phyloP scores from a whole-genome alignment of 179 eudicot species.

The Drosera spatulata region DNA sequence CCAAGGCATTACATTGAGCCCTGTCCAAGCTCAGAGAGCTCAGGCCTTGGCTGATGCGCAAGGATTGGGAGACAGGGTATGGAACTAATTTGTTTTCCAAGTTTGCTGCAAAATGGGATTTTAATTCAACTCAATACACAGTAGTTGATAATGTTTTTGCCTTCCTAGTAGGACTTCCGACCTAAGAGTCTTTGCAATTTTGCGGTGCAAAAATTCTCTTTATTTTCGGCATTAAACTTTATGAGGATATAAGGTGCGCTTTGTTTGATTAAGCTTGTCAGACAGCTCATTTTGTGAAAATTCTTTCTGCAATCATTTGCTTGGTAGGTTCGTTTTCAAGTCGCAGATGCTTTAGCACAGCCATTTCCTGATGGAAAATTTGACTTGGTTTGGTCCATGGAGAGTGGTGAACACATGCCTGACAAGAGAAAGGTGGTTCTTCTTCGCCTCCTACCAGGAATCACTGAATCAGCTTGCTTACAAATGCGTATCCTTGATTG shows the following conservation, averaged over 20 bases:
- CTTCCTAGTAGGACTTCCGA: too few relatives aligned
- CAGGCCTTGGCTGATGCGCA: conserved; percentile 70
- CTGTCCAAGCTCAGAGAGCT: conserved; percentile 87
- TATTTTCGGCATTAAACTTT: too few relatives aligned
- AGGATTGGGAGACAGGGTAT: conserved; percentile 73
- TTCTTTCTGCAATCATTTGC: background rate
- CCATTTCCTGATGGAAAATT: conserved; percentile 89
- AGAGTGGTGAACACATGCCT: conserved; percentile 99
- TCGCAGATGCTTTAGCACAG: conserved; percentile 89
- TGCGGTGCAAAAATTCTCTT: too few relatives aligned
- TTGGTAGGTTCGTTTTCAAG: conserved; percentile 78
- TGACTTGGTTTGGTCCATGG: conserved; percentile 98
- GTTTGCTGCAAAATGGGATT: too few relatives aligned
- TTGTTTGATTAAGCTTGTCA: background rate
- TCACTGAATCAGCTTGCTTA: too few relatives aligned
- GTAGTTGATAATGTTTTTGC: too few relatives aligned
- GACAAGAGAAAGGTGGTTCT: conserved; percentile 74
- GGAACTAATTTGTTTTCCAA: background rate
- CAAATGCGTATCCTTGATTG: too few relatives aligned
- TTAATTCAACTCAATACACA: too few relatives aligned
- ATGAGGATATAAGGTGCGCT: too few relatives aligned
- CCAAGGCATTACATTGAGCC: conserved; percentile 85
- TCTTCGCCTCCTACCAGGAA: background rate
- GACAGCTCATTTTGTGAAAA: background rate
- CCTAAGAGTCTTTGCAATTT: too few relatives aligned